Evolutionary conservation across 208 protist species (phyloP).

Genomic region (Crithidia expoeki): DNA sequence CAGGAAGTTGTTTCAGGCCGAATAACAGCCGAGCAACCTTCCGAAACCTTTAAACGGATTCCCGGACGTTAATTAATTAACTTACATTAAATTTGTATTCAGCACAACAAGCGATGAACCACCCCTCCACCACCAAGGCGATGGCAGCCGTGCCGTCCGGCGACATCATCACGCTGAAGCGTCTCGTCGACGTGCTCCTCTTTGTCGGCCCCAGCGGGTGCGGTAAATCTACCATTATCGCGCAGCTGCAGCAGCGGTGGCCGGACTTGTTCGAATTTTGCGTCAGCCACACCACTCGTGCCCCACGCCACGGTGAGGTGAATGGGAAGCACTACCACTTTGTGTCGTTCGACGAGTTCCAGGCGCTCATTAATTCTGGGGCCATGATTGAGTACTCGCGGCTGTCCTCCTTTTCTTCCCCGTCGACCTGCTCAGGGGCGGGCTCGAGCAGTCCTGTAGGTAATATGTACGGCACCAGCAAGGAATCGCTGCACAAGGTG

Average conservation of each 20-base stretch:
- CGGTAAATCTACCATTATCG: slow-evolving; percentile 90
- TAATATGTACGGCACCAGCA: slow-evolving; percentile 90
- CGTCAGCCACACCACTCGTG: slow-evolving; percentile 90
- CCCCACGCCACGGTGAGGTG: slow-evolving; percentile 71
- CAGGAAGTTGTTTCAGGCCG: no score
- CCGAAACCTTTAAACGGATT: no score
- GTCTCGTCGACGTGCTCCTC: slow-evolving; percentile 66
- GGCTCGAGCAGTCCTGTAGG: background rate
- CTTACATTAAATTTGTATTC: no score
- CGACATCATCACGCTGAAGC: slow-evolving; percentile 22
- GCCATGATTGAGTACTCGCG: slow-evolving; percentile 83
- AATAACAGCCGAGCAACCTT: no score
- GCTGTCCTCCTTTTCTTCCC: slow-evolving; percentile 27
- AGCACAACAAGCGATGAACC: background rate
- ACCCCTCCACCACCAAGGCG: background rate
- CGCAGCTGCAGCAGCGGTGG: slow-evolving; percentile 51
- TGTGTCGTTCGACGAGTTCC: slow-evolving; percentile 50
- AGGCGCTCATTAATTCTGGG: slow-evolving; percentile 47
- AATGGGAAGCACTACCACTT: slow-evolving; percentile 92
- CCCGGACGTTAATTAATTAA: no score
- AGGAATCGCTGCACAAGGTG: slow-evolving; percentile 61
- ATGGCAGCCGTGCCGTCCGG: background rate
- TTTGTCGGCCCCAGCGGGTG: slow-evolving; percentile 86
- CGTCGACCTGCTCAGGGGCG: background rate
- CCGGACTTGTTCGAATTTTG: slow-evolving; percentile 81